Base-by-base conservation (phyloP, 2,329 filamentous ascomycete species). In the Colletotrichum spinosum region DNA sequence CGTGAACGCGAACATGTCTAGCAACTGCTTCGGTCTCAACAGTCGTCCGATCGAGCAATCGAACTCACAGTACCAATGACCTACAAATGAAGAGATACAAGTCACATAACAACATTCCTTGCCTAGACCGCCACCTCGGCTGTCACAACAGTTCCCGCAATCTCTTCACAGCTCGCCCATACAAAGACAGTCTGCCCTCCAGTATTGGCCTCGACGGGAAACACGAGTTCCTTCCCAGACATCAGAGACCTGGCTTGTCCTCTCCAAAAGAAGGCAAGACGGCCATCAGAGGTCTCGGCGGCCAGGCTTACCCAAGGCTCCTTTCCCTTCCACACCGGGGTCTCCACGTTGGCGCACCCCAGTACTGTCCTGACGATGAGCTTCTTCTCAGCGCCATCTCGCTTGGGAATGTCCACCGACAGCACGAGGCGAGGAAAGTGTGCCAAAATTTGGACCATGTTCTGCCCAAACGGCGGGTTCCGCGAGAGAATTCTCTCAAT, bases 151-250 rank as follows among this genome's bases (percentile, higher is more conserved):
- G 88, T 89, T 2, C 88, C 88, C 3, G 89, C 92, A 71, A 98
- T 91, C 48, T 93, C 90, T 77, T 97, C 95, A 69, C 94, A 98
- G 75, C 92, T 92, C 53, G 94, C 88, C 66, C 89, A 92, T 33
- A 83, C 83, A 39, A 96, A 85, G 3, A 83, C 78, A 61, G 90
- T 86, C 15, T 86, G 84, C 0, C 81, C 74, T 25, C 25, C 25
- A 5, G 79, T 79, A 1, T 76, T 83, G 17, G 93, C 74, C 0
- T 85, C 78, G 1, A 89, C 85, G 0, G 72, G 17, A 78, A 85
- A 68, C 91, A 90, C 84, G 33, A 83, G 71, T 7, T 81, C 80
- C 35, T 90, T 86, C 0, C 84, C 85, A 6, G 82, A 83, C n/a
- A 84, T 81, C 8, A 97, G 75, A 67, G 88, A 90, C 67, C 80